These are phyloP conservation scores for Coemansia sp. DNA, from an alignment of 192 early-diverging fungal genomes.

Conservation along the genomic window DNA sequence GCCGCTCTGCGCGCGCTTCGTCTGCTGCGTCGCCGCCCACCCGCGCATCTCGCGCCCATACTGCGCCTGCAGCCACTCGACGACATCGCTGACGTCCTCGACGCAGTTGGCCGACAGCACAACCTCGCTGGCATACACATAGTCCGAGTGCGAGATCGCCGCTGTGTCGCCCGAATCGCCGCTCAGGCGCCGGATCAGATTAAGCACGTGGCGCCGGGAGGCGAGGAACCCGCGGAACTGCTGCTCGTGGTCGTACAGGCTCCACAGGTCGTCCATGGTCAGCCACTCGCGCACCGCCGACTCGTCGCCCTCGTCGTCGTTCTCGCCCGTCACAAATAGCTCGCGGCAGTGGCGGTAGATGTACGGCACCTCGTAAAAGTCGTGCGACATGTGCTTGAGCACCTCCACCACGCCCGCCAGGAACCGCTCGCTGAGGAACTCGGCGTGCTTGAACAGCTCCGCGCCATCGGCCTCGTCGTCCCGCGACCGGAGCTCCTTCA, in stretches of 20 bases:
- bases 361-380: slow-evolving; percentile 91
- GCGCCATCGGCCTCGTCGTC: slow-evolving; percentile 1
- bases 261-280: slow-evolving; percentile 80
- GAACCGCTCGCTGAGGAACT: slow-evolving; percentile 53
- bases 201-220: slow-evolving; percentile 61
- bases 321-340: slow-evolving; percentile 65
- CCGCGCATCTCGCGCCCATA: slow-evolving; percentile 50
- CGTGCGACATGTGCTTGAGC: slow-evolving; percentile 72
- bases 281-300: slow-evolving; percentile 61
- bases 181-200: slow-evolving; percentile 55
- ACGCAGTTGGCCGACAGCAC: slow-evolving; percentile 40
- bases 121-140: slow-evolving; percentile 30
- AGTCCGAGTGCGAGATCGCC: slow-evolving; percentile 20
- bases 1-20: slow-evolving; percentile 47
- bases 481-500: slow-evolving; percentile 2
- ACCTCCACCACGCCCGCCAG: slow-evolving; percentile 62
- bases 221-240: slow-evolving; percentile 75
- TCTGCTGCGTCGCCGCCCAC: slow-evolving; percentile 20
- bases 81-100: slow-evolving; percentile 68
- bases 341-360: slow-evolving; percentile 87
- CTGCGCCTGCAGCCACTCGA: slow-evolving; percentile 67
- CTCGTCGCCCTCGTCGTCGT: slow-evolving; percentile 29
- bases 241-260: slow-evolving; percentile 83
- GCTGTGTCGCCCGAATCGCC: slow-evolving; percentile 13
- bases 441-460: slow-evolving; percentile 38